Evolutionary conservation across 495 filamentous ascomycete genomes (phyloP), one percentile per base, ranked within the genome.

Genomic region (Penicillium daleae): DNA sequence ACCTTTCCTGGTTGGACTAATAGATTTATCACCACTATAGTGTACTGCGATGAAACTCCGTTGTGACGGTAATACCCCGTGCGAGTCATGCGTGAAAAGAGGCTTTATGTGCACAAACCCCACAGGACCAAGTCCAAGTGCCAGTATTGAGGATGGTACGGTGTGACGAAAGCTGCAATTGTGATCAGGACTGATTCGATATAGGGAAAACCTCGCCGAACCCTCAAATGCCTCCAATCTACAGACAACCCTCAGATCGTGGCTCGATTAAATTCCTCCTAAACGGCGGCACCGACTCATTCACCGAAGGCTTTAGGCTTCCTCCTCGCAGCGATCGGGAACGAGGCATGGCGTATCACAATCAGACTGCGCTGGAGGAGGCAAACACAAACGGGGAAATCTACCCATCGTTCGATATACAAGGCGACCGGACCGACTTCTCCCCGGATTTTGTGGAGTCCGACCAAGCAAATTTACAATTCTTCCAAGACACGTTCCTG

Each of bases 1-100:
- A 32, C 29, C 26, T 31, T 17, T 17, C 15, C 26, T 21, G 15
- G 22, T 21, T 26, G n/a, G n/a, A 21, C 33, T 56, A 19, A 53
- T 17, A 6, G 32, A 6, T 44, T n/a, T 8, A 4, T 21, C 54
- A 32, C 10, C 55, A 19, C 59, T 15, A 6, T 26, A 82, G 80
- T 83, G 81, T 60, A 82, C 78, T 17, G 75, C 78, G 40, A 83
- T 82, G 81, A 83, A 83, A 63, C 70, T 83, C 7, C 79, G 81
- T 5, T 83, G 81, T 61, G 80, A 82, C 56, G 81, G 81, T 10
- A 64, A 66, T 32, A 79, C 68, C 60, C 81, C 81, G 17, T 83
- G 81, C 60, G 74, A 76, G 31, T 78, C 80, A 0, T 83, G 81
- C 62, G 68, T 74, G 49, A 79, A 81, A 51, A 75, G 80, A 60